Percentiles rank a stretch among this genome's conserved stretches.
Conservation (phyloP, 2,329 filamentous ascomycete species). For the Exophiala sp. region DNA sequence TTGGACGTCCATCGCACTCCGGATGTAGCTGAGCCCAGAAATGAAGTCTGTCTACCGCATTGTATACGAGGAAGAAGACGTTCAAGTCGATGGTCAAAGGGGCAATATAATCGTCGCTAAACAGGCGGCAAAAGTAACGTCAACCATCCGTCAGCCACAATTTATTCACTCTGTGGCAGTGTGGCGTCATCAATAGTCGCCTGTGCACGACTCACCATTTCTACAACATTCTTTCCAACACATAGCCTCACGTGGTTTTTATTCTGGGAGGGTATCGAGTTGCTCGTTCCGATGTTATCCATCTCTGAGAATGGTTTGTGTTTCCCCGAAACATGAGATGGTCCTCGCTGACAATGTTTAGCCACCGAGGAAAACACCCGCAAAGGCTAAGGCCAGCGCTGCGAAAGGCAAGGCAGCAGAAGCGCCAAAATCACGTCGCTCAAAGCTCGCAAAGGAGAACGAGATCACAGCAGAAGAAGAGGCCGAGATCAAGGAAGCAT, state of each 20-base stretch:
- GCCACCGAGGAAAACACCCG: conserved; percentile 19
- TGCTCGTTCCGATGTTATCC: not conserved
- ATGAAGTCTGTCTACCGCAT: not conserved
- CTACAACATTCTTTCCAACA: not conserved
- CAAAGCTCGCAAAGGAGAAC: conserved; percentile 89
- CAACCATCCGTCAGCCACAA: conserved; percentile 1
- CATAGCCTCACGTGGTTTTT: not conserved
- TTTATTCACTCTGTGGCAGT: not conserved
- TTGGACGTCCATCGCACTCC: conserved; percentile 64
- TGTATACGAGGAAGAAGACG: not conserved
- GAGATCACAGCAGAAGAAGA: conserved; percentile 81
- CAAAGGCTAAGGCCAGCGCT: conserved; percentile 30
- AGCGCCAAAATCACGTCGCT: conserved; percentile 57
- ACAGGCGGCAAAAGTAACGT: conserved; percentile 18
- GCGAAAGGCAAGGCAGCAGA: conserved; percentile 2
- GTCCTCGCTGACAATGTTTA: not conserved
- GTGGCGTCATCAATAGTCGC: conserved; percentile 11
- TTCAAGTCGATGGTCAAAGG: not conserved
- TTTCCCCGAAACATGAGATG: no score
- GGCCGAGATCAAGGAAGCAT: conserved; percentile 86
- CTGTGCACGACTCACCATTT: not conserved
- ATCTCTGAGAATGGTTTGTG: not conserved
- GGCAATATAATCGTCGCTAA: not conserved
- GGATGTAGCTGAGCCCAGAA: not conserved
- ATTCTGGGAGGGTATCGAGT: no score